Conservation (phyloP, 257 asterid species). For the Buddleja alternifolia region DNA sequence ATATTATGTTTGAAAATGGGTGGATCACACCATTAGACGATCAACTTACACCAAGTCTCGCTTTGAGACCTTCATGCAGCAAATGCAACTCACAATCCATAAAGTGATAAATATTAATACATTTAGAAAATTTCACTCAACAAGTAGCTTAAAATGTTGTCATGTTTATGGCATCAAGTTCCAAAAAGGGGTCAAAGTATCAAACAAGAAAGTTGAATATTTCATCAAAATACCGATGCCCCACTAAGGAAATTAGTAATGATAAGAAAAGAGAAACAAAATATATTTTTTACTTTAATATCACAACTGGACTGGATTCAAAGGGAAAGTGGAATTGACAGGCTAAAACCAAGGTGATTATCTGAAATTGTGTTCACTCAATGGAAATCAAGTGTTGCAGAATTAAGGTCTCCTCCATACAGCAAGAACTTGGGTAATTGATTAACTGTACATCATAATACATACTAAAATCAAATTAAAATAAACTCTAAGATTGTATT, state of each 20-base stretch:
- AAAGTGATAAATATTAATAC: not conserved
- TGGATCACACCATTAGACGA: not conserved
- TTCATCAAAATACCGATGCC: not conserved
- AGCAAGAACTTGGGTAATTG: not conserved
- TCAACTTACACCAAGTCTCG: not conserved
- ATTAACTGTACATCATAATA: conserved; percentile 4
- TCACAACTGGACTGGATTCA: not conserved
- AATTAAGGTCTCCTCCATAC: not conserved
- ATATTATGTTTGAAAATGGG: not conserved
- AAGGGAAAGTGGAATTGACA: not conserved
- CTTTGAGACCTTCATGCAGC: conserved; percentile 12
- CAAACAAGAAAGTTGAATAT: not conserved
- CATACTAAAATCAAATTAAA: not conserved
- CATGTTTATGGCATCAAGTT: conserved; percentile 11
- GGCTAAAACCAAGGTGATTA: not conserved
- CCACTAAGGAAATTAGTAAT: not conserved
- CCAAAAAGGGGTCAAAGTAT: conserved; percentile 2
- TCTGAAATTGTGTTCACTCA: not conserved
- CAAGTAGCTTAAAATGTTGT: conserved; percentile 7
- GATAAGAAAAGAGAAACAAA: not conserved
- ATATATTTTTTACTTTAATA: not conserved
- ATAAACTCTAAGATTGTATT: not conserved
- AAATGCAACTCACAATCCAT: conserved; percentile 24
- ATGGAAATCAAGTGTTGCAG: conserved; percentile 6
- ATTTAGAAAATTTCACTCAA: conserved; percentile 5